Base-by-base conservation (phyloP, 345 rosid species). In the Orychophragmus violaceus region DNA sequence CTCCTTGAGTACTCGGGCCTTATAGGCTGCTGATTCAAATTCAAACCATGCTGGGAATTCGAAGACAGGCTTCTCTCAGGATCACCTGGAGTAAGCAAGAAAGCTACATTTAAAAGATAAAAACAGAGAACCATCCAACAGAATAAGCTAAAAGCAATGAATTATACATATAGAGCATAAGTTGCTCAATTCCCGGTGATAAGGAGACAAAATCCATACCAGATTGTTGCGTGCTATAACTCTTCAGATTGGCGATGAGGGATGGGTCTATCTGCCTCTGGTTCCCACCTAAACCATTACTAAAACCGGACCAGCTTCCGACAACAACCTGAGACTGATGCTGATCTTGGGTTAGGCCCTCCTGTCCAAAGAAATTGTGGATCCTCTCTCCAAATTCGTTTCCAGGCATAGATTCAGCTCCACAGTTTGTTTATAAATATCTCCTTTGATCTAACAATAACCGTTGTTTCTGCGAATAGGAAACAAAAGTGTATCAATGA, bases 381-480 rank as follows among this genome's bases (percentile, higher is more conserved):
- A 82, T 83, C 84, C 85, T 85, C 76, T 92, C 98, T 74, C 90
- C 96, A 80, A 77, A 81, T 82, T 88, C 91, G 87, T 92, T 87
- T 75, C 95, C 98, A 85, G 96, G 92, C 96, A 92, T 87, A 80
- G 95, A 84, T 83, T 77, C 78, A 46, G 66, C 76, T 59, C 72
- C 29, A 58, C 52, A 68, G 65, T 70, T 22, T 62, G 23, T 62
- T 64, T 66, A 75, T 70, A 73, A 61, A 60, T 70, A 52, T 48
- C 52, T 52, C 57, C 18, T 18, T 70, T 18, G 33, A 27, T 55
- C 21, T 6, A 29, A 13, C 4, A 22, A 22, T 33, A 11, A 19
- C 4, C 8, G 51, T 46, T 27, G 24, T n/a, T 45, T 22, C 49
- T 67, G 32, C 59, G n/a, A 28, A 27, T n/a, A 33, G 13, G 17